These are phyloP conservation scores for Phlegmacium glaucopus DNA, from an alignment of 768 basidiomycete species.

Conservation along the genomic window DNA sequence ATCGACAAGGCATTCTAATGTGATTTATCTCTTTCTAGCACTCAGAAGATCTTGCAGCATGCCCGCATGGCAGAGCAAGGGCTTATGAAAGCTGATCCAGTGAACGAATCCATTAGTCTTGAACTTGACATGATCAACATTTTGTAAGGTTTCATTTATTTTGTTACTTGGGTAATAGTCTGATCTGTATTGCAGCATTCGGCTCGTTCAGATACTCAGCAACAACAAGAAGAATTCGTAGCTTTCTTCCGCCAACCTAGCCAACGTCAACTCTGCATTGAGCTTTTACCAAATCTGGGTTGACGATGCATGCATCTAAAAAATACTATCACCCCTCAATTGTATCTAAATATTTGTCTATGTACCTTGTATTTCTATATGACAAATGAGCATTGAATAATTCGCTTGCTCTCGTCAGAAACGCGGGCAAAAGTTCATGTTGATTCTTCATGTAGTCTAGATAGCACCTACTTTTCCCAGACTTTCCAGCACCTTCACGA, in stretches of 20 bases:
- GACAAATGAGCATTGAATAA: background rate
- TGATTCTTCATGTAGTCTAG: slow-evolving; percentile 6
- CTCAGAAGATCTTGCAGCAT: slow-evolving; percentile 80
- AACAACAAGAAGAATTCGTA: slow-evolving; percentile 56
- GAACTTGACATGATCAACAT: slow-evolving; percentile 91
- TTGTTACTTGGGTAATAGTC: background rate
- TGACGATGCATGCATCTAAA: too few species aligned
- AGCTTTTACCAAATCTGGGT: too few species aligned
- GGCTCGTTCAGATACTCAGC: slow-evolving; percentile 74
- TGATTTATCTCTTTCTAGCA: slow-evolving; percentile 38
- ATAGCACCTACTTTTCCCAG: slow-evolving; percentile 48
- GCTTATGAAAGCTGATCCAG: slow-evolving; percentile 62
- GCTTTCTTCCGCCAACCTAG: slow-evolving; percentile 1
- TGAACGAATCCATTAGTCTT: slow-evolving; percentile 74
- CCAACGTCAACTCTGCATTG: too few species aligned
- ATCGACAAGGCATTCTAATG: background rate
- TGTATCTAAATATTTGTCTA: too few species aligned
- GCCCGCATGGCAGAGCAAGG: slow-evolving; percentile 73
- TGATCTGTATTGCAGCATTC: slow-evolving; percentile 46
- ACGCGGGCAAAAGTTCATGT: too few species aligned
- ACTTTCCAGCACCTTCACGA: slow-evolving; percentile 67
- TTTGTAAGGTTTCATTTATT: slow-evolving; percentile 47
- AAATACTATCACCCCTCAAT: too few species aligned
- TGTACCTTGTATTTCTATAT: background rate
- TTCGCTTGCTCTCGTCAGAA: too few species aligned